Base-by-base conservation (phyloP, 495 filamentous ascomycete species). In the Penicillium chermesinum region DNA sequence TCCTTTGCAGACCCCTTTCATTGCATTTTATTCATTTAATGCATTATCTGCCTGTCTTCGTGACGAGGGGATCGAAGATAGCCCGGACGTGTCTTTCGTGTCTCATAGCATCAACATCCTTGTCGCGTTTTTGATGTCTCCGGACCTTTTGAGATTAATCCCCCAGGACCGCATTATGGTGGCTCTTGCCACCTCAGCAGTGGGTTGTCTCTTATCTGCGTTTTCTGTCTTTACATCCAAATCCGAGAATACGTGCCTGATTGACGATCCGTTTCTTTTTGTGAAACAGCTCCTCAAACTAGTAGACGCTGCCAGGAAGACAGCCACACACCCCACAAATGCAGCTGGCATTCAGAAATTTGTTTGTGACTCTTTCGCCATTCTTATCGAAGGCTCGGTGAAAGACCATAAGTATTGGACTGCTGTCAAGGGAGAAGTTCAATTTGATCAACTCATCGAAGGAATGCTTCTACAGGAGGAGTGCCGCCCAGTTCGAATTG, bases 11-110 rank as follows among this genome's bases (percentile, higher is more conserved):
- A 81, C 83, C 37, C 86, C 87, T 4, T 91, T 81, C 63, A 85
- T 84, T 45, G 81, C 80, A 3, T 65, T 91, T 3, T 94, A 94
- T 66, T 86, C 83, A 8, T 63, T 88, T 0, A 75, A 85, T 57
- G 78, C 83, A 7, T 68, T 94, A 21, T 72, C 68, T 39, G 63
- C 50, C 20, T 79, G 63, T 61, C 70, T 81, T 41, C 63, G 71
- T 19, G 73, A 72, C 27, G 67, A 75, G 57, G 55, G 60, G 27
- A 33, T 66, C 7, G 14, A 46, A 41, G 14, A 19, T 1, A 36
- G 60, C 21, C 58, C 66, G n/a, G 63, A 64, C 16, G 57, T 64
- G 32, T 40, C 44, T n/a, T 72, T 76, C 39, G 59, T 75, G 1
- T 60, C 53, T 25, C 76, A 76, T 42, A 73, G 73, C 50, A 67